phyloP scores from a whole-genome alignment of 768 basidiomycete genomes.

The Sarcomyxa edulis region DNA sequence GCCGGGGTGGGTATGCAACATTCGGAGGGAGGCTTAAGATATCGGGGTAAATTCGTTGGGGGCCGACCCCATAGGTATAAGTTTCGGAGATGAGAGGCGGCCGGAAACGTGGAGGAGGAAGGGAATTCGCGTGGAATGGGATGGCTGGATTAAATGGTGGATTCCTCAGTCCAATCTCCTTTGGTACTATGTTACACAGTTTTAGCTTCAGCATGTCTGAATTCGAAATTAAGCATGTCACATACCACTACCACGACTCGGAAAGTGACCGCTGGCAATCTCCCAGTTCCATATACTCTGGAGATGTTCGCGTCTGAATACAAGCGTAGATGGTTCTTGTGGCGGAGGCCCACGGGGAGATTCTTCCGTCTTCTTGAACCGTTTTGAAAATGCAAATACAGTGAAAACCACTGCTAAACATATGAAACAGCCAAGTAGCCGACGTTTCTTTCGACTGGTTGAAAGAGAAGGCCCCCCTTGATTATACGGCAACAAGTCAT shows the following conservation, averaged over 20 bases:
- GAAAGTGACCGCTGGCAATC: constrained; percentile 84
- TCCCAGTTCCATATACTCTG: constrained; percentile 94
- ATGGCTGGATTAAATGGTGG: constrained; percentile 64
- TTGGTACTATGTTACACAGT: constrained; percentile 44
- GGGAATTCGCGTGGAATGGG: constrained; percentile 39
- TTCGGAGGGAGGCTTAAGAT: constrained; percentile 52
- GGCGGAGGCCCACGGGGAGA: constrained; percentile 29
- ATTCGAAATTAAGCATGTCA: constrained; percentile 12
- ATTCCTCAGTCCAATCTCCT: constrained; percentile 49
- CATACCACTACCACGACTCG: constrained; percentile 66
- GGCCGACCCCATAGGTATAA: constrained; percentile 62
- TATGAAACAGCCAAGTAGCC: constrained; percentile 46
- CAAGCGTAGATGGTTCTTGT: constrained; percentile 59
- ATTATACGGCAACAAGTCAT: constrained; percentile 40
- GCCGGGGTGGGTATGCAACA: constrained; percentile 81
- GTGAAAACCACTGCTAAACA: constrained; percentile 47
- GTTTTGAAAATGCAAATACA: constrained; percentile 37
- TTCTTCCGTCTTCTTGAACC: constrained; percentile 37
- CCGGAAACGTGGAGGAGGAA: constrained; percentile 46
- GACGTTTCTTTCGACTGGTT: constrained; percentile 48
- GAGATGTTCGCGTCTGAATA: constrained; percentile 65
- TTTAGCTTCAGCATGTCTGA: constrained; percentile 2
- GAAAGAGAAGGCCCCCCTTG: constrained; percentile 41
- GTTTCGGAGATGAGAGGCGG: constrained; percentile 35
- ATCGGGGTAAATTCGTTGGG: constrained; percentile 72